Conservation (phyloP, 768 basidiomycete species). For the Termitomyces bulborhizus region DNA sequence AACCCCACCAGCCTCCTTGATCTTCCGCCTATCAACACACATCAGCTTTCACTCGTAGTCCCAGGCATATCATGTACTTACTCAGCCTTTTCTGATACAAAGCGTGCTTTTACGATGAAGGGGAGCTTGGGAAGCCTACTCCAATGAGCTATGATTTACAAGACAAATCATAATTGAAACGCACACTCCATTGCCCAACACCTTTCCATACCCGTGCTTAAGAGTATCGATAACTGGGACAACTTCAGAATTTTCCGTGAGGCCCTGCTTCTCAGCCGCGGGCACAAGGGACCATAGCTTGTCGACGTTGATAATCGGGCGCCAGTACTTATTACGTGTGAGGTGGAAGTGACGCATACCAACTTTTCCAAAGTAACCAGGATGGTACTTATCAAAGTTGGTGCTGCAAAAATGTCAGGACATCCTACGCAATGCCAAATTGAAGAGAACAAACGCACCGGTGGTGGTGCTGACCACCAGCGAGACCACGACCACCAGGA, state of each 20-base stretch:
- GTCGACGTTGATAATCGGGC: conserved; percentile 97
- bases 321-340: conserved; percentile 86
- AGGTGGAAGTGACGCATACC: conserved; percentile 99
- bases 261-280: conserved; percentile 70
- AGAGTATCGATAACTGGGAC: conserved; percentile 95
- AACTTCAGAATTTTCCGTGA: conserved; percentile 68
- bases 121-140: conserved; percentile 79
- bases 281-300: conserved; percentile 93
- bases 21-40: conserved; percentile 45
- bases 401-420: conserved; percentile 43
- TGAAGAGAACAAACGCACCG: conserved; percentile 46
- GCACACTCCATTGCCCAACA: conserved; percentile 90
- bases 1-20: conserved; percentile 92
- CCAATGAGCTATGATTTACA: neutral
- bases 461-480: conserved; percentile 99
- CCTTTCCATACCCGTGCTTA: conserved; percentile 81
- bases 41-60: neutral
- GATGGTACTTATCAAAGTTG: conserved; percentile 99
- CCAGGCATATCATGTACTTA: conserved; percentile 20
- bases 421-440: neutral
- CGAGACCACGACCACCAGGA: conserved; percentile 99
- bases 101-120: conserved; percentile 98
- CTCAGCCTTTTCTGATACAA: conserved; percentile 87
- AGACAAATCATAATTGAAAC: conserved; percentile 22
- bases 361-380: conserved; percentile 99